Conservation (phyloP, 352 stramenopile genomes). For the Pythium guiyangense region DNA sequence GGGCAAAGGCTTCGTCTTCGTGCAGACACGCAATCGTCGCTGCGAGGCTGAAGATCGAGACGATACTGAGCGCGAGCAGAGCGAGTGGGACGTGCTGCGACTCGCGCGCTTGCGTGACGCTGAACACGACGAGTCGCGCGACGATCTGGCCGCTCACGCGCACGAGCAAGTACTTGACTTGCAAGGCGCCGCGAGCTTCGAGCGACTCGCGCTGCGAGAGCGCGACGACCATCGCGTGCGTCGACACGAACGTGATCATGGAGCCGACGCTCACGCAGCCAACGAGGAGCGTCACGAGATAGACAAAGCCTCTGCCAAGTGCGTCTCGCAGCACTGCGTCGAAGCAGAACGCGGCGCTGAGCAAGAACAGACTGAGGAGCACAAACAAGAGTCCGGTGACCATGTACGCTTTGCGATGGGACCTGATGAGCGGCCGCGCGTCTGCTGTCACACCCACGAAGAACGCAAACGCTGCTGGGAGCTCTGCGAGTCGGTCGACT, state of each 20-base stretch:
- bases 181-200: slow-evolving; percentile 9
- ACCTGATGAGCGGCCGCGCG: slow-evolving; percentile 48
- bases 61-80: slow-evolving; percentile 2
- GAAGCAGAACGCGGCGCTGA: slow-evolving; percentile 9
- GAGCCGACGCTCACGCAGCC: slow-evolving; percentile 14
- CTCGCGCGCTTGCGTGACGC: background rate
- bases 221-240: slow-evolving; percentile 16
- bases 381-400: slow-evolving; percentile 29
- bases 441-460: slow-evolving; percentile 74
- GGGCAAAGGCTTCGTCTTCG: slow-evolving; percentile 5
- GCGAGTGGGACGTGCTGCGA: slow-evolving; percentile 9
- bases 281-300: slow-evolving; percentile 9
- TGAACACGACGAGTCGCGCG: slow-evolving; percentile 10
- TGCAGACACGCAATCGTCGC: slow-evolving; percentile 6
- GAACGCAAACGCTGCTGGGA: slow-evolving; percentile 44
- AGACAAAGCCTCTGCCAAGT: slow-evolving; percentile 6
- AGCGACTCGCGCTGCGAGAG: slow-evolving; percentile 16
- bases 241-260: slow-evolving; percentile 18
- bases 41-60: slow-evolving; percentile 9
- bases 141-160: slow-evolving; percentile 10
- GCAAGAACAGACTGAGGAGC: background rate
- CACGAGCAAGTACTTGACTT: slow-evolving; percentile 15
- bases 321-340: background rate
- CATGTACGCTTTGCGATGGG: slow-evolving; percentile 77
- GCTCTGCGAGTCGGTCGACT: slow-evolving; percentile 36